A percentile compares a stretch with the other conserved stretches of the same genome.
Evolutionary conservation across 768 basidiomycete genomes (phyloP).

Genomic region (Xanthoconium stramineum): DNA sequence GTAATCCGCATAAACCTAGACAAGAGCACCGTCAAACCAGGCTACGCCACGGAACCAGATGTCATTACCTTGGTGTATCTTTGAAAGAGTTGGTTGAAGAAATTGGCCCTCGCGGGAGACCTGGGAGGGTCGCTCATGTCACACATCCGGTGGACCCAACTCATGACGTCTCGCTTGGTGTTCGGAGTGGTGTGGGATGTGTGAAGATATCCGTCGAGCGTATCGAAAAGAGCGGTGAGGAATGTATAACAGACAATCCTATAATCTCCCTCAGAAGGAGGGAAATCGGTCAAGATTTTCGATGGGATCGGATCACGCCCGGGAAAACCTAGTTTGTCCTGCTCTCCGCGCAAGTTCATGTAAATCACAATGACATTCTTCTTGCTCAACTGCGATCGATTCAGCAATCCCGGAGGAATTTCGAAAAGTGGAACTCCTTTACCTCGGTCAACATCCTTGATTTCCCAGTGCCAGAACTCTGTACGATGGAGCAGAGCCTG

Average conservation of each 20-base stretch:
- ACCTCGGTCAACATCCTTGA: slow-evolving; percentile 15
- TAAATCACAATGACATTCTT: slow-evolving; percentile 17
- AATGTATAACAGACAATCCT: slow-evolving; percentile 5
- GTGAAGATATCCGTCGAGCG: neutral
- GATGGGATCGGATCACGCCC: slow-evolving; percentile 12
- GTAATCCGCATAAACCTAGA: neutral
- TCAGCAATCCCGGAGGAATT: neutral
- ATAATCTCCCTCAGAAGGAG: neutral
- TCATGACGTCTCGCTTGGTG: neutral
- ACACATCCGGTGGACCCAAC: slow-evolving; percentile 6
- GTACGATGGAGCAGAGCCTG: slow-evolving; percentile 6
- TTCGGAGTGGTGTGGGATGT: neutral
- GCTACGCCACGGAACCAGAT: accelerated
- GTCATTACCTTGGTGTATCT: neutral
- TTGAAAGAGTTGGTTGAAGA: neutral
- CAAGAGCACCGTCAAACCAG: neutral
- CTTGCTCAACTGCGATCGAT: slow-evolving; percentile 1
- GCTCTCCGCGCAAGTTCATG: slow-evolving; percentile 9
- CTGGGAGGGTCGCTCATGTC: neutral
- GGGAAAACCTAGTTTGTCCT: slow-evolving; percentile 10
- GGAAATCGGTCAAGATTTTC: slow-evolving; percentile 7
- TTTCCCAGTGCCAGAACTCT: slow-evolving; percentile 15
- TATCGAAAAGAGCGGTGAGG: slow-evolving; percentile 14
- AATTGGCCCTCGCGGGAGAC: neutral
- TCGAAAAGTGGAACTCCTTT: neutral